Conservation (phyloP, 2,329 filamentous ascomycete species). For the Colletotrichum sidae region DNA sequence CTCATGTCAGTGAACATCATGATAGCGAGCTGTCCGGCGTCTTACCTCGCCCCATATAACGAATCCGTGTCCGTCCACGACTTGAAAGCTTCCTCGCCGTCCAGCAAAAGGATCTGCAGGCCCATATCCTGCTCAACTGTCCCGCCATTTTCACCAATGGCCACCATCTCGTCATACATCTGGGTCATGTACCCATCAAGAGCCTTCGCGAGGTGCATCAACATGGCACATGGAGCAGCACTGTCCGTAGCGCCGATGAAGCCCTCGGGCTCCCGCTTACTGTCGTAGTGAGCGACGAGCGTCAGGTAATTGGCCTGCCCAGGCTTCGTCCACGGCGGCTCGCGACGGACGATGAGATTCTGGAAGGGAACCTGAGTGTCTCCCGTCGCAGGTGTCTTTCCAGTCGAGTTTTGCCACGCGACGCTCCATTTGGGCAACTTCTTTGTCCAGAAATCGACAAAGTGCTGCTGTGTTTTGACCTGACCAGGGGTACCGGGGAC, state of each 20-base stretch:
- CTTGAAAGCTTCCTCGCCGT: constrained; percentile 85
- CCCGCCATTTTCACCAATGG: constrained; percentile 59
- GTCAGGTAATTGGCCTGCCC: constrained; percentile 81
- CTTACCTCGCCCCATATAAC: constrained; percentile 79
- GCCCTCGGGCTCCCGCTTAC: constrained; percentile 75
- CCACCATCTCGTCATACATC: constrained; percentile 79
- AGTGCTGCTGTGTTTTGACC: constrained; percentile 74
- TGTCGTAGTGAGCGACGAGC: constrained; percentile 87
- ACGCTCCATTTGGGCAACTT: constrained; percentile 78
- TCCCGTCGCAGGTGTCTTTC: constrained; percentile 74
- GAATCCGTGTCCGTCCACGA: constrained; percentile 79
- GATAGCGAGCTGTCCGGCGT: background rate
- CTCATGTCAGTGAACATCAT: background rate
- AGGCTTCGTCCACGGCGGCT: constrained; percentile 78
- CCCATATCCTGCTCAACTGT: constrained; percentile 76
- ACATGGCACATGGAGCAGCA: constrained; percentile 85
- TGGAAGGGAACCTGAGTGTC: constrained; percentile 76
- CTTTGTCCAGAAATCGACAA: constrained; percentile 75
- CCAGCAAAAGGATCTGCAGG: constrained; percentile 82
- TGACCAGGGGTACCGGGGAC: constrained; percentile 81
- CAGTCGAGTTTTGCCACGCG: constrained; percentile 80
- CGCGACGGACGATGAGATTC: constrained; percentile 81
- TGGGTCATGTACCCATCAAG: constrained; percentile 78
- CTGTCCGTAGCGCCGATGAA: constrained; percentile 90
- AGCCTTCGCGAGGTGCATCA: constrained; percentile 80